Base-by-base conservation (phyloP, 75 land plant genomes). In the Cunninghamia lanceolata region DNA sequence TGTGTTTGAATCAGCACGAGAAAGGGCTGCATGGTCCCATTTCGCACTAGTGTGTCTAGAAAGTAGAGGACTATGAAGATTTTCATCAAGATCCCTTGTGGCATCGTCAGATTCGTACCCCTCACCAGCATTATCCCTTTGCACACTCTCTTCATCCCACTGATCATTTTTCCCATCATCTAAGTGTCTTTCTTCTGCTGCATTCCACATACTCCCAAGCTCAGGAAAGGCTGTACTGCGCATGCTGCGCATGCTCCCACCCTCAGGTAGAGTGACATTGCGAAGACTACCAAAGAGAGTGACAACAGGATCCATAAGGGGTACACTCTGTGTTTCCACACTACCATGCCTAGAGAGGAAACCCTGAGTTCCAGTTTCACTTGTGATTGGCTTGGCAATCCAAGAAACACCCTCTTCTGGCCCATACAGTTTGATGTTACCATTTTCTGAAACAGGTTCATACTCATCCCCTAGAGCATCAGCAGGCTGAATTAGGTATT, bases 291-390 rank as follows among this genome's bases (percentile, higher is more conserved):
- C 99, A 85, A 98, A 93, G 4, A 98, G 90, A 15, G 93, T 89
- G 16, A 98, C 99, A 86, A 98, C 85, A 25, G 98, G 99, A 86
- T 98, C 98, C 88, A 98, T 86, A 4, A 96, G 89, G 35, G 91
- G 86, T 45, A 93, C 71, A 79, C 89, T 94, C 68, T 88, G 93
- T 38, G 85, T 86, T 3, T 88, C 86, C 54, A 90, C 83, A 89
- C 94, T 93, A 13, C 93, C 91, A 66, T 88, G 92, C 7, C 93
- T 90, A 4, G 99, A 93, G 19, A 87, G 93, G 39, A 93, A 68
- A 17, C 90, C 87, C 43, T 84, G 86, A 9, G 83, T 46, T 14
- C 89, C 86, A 78, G 92, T 84, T 13, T 87, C 82, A 79, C 92
- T 92, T 8, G 90, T 87, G 25, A 92, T 89, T 25, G 99, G 96